Evolutionary conservation across 495 filamentous ascomycete species (phyloP).

Genomic region (Daldinia bambusicola): DNA sequence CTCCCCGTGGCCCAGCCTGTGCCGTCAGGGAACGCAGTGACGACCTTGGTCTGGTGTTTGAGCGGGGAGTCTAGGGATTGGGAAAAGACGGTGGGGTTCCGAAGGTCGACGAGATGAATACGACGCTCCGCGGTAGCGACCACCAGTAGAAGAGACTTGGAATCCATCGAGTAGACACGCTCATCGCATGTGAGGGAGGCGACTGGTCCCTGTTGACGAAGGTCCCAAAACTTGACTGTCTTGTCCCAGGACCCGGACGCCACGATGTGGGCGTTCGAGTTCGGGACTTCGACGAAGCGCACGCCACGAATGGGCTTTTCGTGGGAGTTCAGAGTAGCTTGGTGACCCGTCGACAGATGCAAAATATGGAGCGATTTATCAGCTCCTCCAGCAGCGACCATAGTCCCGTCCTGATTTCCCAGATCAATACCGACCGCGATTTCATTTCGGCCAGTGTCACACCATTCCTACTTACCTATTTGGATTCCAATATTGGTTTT

Average conservation of each 20-base stretch:
- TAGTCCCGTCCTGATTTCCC: slow-evolving; percentile 64
- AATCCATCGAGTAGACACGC: slow-evolving; percentile 89
- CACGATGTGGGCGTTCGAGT: slow-evolving; percentile 68
- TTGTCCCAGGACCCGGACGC: slow-evolving; percentile 97
- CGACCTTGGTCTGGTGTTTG: slow-evolving; percentile 93
- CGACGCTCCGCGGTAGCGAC: slow-evolving; percentile 90
- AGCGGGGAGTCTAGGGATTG: slow-evolving; percentile 89
- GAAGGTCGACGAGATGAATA: slow-evolving; percentile 89
- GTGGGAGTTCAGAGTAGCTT: slow-evolving; percentile 75
- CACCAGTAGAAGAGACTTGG: slow-evolving; percentile 83
- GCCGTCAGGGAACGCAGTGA: slow-evolving; percentile 90
- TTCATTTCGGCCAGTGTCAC: background rate
- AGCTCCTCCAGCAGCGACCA: slow-evolving; percentile 83
- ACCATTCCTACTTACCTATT: slow-evolving; percentile 14
- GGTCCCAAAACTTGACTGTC: slow-evolving; percentile 95
- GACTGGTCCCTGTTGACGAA: slow-evolving; percentile 70
- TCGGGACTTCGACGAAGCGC: slow-evolving; percentile 73
- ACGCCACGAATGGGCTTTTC: slow-evolving; percentile 82
- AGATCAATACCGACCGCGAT: slow-evolving; percentile 13
- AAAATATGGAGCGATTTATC: slow-evolving; percentile 85
- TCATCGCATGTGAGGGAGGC: slow-evolving; percentile 76
- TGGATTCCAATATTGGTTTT: slow-evolving; percentile 24
- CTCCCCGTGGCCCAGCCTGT: slow-evolving; percentile 88
- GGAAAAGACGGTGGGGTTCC: slow-evolving; percentile 82
- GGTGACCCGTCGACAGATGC: slow-evolving; percentile 70